A percentile compares a stretch with the other conserved stretches of the same genome.
Evolutionary conservation across 805 yeast species (phyloP).

Genomic region (Saccharomycopsis guyanensis): DNA sequence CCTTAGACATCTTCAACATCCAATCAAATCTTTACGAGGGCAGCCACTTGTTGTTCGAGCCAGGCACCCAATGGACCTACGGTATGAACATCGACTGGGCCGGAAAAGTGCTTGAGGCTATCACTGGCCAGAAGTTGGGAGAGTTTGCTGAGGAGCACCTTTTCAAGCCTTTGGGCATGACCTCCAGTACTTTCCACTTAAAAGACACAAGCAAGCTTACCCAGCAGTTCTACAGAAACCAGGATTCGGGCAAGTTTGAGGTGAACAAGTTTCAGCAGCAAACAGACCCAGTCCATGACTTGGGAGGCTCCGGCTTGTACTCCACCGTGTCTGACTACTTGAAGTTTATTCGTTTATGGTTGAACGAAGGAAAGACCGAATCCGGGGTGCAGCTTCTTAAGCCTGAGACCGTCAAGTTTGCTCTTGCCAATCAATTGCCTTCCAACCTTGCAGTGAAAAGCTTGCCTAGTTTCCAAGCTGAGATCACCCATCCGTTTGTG

Average conservation of each 20-base stretch:
- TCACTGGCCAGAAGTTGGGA: slow-evolving; percentile 25
- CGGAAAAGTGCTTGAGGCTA: slow-evolving; percentile 27
- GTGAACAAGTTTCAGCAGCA: slow-evolving; percentile 19
- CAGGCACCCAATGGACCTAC: slow-evolving; percentile 31
- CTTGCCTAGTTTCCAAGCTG: neutral
- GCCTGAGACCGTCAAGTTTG: slow-evolving; percentile 27
- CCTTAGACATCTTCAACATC: slow-evolving; percentile 20
- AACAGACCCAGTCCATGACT: slow-evolving; percentile 24
- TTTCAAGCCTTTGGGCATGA: slow-evolving; percentile 26
- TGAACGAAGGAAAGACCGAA: slow-evolving; percentile 33
- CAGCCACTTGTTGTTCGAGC: slow-evolving; percentile 27
- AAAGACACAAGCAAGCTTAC: slow-evolving; percentile 16
- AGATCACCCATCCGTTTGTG: neutral
- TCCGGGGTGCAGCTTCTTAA: slow-evolving; percentile 29
- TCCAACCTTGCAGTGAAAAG: slow-evolving; percentile 4
- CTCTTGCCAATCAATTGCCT: slow-evolving; percentile 29
- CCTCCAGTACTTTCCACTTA: slow-evolving; percentile 22
- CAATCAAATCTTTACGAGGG: slow-evolving; percentile 20
- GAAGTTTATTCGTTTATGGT: slow-evolving; percentile 32
- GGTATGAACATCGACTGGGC: slow-evolving; percentile 30
- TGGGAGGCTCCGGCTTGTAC: slow-evolving; percentile 39
- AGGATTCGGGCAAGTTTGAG: slow-evolving; percentile 18
- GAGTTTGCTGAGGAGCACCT: slow-evolving; percentile 26
- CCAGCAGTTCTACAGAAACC: slow-evolving; percentile 22
- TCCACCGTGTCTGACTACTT: slow-evolving; percentile 34